Evolutionary conservation across 1,284 basidiomycete species (phyloP), one percentile per base, ranked within the genome.

Genomic region (Malassezia psittaci): DNA sequence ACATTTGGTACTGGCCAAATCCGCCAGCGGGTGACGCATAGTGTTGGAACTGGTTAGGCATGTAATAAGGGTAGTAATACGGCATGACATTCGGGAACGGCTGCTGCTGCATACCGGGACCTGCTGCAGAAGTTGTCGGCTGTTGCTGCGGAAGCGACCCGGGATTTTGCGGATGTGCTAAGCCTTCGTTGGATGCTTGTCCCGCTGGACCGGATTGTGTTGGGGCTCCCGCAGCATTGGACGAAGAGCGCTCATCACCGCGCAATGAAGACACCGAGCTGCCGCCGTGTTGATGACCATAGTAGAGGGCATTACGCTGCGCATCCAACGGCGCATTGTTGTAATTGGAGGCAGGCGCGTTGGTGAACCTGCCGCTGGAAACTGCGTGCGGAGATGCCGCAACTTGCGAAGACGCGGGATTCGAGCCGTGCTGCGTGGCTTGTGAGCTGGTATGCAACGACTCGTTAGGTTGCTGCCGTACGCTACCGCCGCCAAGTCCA

Each of bases 11-110:
- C 65, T 73, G 70, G 32, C 69, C 70, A 57, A 73, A 74, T 44
- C 68, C 71, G 13, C 63, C 67, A 8, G 63, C 60, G 13, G 70
- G 72, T 60, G 72, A 71, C 19, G 54, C 69, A 59, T 71, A 74
- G 60, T 72, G 72, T 61, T 72, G 70, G 68, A 73, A 74, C 59
- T 74, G 72, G 64, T 68, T 69, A 33, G 69, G 71, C 62, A 72
- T 63, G 63, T 74, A 74, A 68, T 74, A 74, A 51, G 68, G 68
- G 11, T 71, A 69, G 60, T 74, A 74, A 67, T 74, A 74, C 16
- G 72, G 72, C 68, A 72, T 69, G 57, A 73, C 62, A 50, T 68
- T 67, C 8, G 69, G 66, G 66, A 64, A 74, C 37, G 64, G 67
- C 65, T 70, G 68, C 50, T 59, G 69, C 59, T 63, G 62, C 13